Evolutionary conservation across 768 basidiomycete genomes (phyloP), one percentile per base, ranked within the genome.

Genomic region (Boletus speciosus): DNA sequence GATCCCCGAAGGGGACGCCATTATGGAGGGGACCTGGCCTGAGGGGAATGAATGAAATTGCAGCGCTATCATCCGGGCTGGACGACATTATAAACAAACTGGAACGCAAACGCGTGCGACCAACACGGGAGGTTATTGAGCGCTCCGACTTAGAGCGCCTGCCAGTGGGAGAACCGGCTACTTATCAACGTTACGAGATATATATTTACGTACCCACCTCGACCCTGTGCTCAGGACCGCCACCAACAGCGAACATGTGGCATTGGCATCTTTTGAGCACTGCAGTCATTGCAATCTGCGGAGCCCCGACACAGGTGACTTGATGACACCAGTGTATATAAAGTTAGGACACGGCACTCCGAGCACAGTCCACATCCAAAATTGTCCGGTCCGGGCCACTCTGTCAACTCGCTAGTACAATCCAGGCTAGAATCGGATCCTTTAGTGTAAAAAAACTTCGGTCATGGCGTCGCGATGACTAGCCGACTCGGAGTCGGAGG

Each of bases 251-350:
- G 45, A 23, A 16, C 10, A 27, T n/a, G 12, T 12, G 45, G 14
- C 45, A 25, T 35, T 34, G 45, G 14, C 45, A 25, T 47, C 34
- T 25, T 34, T 47, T 35, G n/a, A 38, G 37, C 37, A 29, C 27
- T 4, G 47, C 37, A n/a, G 47, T 29, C 36, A 7, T 14, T 1
- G 29, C 55, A 16, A 32, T 21, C 6, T 37, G 43, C 40, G 49
- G 49, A 47, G 36, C 11, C 39, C 31, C 40, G 50, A 48, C 57
- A 53, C 50, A 47, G 57, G 49, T 42, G 41, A 39, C 15, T 16
- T 51, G 55, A 57, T 41, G 38, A 9, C 23, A 11, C n/a, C 36
- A n/a, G 4, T 34, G 42, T 11, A 35, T 19, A 3, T 27, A 37
- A 21, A 11, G 15, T 14, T 15, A 21, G 39, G 5, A 12, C 44